phyloP scores from a whole-genome alignment of 495 filamentous ascomycete species.

The Lasiosphaeriaceae sp. region DNA sequence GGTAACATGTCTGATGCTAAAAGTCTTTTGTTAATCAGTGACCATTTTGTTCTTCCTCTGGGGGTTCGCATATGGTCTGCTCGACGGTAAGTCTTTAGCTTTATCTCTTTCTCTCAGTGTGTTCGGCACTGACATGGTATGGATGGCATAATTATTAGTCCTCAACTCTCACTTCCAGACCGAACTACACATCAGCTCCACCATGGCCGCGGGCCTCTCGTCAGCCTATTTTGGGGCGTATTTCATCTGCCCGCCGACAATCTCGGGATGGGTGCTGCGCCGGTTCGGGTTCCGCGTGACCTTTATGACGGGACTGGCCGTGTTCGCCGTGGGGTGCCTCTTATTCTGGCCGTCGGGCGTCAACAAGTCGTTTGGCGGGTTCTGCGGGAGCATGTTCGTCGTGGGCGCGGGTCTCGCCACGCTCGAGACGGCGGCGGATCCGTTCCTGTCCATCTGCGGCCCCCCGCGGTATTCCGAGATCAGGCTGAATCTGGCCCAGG shows the following conservation, averaged over 20 bases:
- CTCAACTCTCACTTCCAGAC: conserved; percentile 38
- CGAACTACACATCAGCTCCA: conserved; percentile 28
- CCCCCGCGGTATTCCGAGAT: conserved; percentile 64
- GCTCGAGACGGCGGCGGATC: conserved; percentile 70
- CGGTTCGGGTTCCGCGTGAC: conserved; percentile 57
- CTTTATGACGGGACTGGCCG: conserved; percentile 52
- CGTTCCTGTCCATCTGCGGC: conserved; percentile 50
- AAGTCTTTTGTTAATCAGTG: conserved; percentile 44
- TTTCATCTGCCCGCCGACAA: conserved; percentile 51
- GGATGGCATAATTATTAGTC: conserved; percentile 14
- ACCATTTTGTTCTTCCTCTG: conserved; percentile 81
- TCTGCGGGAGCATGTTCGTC: conserved; percentile 65
- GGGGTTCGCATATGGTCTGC: conserved; percentile 76
- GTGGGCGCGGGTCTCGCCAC: conserved; percentile 64
- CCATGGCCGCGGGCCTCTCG: conserved; percentile 33
- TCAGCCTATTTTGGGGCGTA: conserved; percentile 47
- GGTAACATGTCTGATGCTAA: too few relatives aligned
- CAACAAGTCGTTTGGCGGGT: conserved; percentile 61
- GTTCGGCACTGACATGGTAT: conserved; percentile 5
- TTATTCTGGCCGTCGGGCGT: conserved; percentile 59
- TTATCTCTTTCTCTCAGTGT: not conserved
- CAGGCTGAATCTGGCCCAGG: conserved; percentile 62
- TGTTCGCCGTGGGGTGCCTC: conserved; percentile 56
- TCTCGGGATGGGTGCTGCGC: conserved; percentile 56
- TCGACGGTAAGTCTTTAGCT: conserved; percentile 46